Base-by-base conservation (phyloP, 164 flowering plant genomes). In the Berberis vulgaris region DNA sequence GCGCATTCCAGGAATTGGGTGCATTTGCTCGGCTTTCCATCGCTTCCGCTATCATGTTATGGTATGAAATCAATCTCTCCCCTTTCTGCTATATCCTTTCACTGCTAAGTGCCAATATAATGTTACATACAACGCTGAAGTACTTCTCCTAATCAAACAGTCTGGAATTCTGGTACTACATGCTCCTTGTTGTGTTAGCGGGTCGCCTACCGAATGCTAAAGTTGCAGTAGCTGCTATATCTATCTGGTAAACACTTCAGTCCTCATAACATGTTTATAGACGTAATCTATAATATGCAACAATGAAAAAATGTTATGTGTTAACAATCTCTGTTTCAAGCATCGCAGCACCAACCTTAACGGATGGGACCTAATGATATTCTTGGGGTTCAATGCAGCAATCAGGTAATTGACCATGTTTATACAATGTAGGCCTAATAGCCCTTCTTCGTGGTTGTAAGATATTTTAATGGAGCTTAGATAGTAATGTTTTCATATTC, bases 11-110 rank as follows among this genome's bases (percentile, higher is more conserved):
- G 44, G 82, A 76, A 2, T 77, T 83, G 52, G 83, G 83, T 67
- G 83, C 81, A 2, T 83, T 84, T 50, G 59, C 81, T 45, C 69
- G 81, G 57, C 83, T 86, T 50, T 83, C 89, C 1, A 59, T 76
- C 40, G 82, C 87, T 59, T 81, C 92, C 1, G 92, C 86, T 2
- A 79, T 84, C 59, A 86, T 86, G 92, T 66, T 84, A 54, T 83
- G 86, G 92, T 86, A 73, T 68, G 60, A 10, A 7, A 2, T 3
- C 2, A 57, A 11, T 5, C 50, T 43, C 2, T 49, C 45, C 42
- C 43, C 43, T 56, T 1, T 65, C 41, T 54, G 7, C 41, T 7
- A 26, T 1, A 44, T 7, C 12, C 41, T 57, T 6, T 39, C 44
- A 5, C 41, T 39, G 3, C 4, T 8, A 3, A 3, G 7, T 52